Percentiles rank a stretch among this genome's conserved stretches.
Evolutionary conservation across 129 eudicot genomes (phyloP).

Genomic region (Centella asiatica): DNA sequence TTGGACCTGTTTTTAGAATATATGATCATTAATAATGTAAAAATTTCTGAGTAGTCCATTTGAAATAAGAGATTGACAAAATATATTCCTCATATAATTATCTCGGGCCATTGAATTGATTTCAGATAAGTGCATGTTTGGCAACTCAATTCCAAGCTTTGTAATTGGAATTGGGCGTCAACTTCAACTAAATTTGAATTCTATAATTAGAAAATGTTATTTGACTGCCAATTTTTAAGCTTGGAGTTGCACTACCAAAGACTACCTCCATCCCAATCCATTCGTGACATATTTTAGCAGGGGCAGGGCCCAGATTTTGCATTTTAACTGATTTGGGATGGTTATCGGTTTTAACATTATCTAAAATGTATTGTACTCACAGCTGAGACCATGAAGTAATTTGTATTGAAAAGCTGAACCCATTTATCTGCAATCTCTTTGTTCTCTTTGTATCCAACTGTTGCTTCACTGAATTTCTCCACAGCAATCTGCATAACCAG

Average conservation of each 20-base stretch:
- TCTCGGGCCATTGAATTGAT: background rate
- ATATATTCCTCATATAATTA: background rate
- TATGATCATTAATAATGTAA: background rate
- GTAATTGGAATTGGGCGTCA: too few species aligned
- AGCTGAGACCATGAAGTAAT: slow-evolving; percentile 88
- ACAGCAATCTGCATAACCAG: slow-evolving; percentile 66
- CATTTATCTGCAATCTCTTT: slow-evolving; percentile 80
- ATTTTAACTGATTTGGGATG: too few species aligned
- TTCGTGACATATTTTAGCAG: too few species aligned
- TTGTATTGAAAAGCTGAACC: slow-evolving; percentile 76
- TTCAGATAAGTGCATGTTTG: too few species aligned
- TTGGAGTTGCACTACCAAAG: too few species aligned
- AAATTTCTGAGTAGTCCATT: background rate
- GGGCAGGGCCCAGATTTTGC: too few species aligned
- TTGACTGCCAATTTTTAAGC: too few species aligned
- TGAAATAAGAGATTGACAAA: background rate
- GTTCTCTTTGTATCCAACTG: slow-evolving; percentile 76
- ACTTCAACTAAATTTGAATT: too few species aligned
- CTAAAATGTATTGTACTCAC: slow-evolving; percentile 42
- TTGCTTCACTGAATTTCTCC: slow-evolving; percentile 96
- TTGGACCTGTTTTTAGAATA: slow-evolving; percentile 55
- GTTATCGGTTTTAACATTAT: too few species aligned
- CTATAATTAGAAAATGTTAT: too few species aligned
- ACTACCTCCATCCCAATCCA: too few species aligned
- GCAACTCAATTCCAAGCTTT: too few species aligned